Conservation (phyloP, 768 basidiomycete species). For the Austroboletus festivus region DNA sequence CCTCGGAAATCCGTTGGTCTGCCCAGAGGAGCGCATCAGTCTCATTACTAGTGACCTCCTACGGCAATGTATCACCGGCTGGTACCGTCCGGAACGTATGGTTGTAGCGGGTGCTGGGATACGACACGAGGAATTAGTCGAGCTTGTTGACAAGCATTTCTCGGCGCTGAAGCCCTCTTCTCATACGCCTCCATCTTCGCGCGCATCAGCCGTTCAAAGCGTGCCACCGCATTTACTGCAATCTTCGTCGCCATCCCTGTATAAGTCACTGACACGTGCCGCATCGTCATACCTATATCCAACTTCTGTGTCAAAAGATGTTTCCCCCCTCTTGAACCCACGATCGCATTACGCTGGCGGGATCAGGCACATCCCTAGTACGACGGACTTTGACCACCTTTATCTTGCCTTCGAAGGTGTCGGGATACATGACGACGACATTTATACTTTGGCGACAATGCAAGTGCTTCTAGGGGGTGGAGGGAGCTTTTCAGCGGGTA, state of each 20-base stretch:
- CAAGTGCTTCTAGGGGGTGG: constrained; percentile 95
- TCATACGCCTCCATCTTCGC: constrained; percentile 23
- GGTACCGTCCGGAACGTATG: constrained; percentile 94
- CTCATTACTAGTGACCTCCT: constrained; percentile 61
- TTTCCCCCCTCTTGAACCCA: constrained; percentile 13
- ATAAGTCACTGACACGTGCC: constrained; percentile 71
- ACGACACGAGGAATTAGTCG: constrained; percentile 84
- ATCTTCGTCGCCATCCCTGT: constrained; percentile 48
- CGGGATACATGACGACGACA: constrained; percentile 86
- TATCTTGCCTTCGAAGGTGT: constrained; percentile 92
- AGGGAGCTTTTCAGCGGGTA: constrained; percentile 92
- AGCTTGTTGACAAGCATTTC: constrained; percentile 81
- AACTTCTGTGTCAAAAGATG: constrained; percentile 15
- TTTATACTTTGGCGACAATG: constrained; percentile 90
- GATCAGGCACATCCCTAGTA: constrained; percentile 61
- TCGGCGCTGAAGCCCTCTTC: constrained; percentile 53
- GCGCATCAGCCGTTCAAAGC: constrained; percentile 30
- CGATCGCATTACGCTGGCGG: constrained; percentile 81
- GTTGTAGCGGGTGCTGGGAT: constrained; percentile 94
- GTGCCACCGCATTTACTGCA: constrained; percentile 59
- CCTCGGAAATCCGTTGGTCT: constrained; percentile 88
- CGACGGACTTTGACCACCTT: constrained; percentile 83
- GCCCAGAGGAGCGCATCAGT: constrained; percentile 80
- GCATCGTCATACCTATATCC: constrained; percentile 71
- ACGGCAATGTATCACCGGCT: constrained; percentile 62